Base-by-base conservation (phyloP, 2,329 filamentous ascomycete species). In the Paraphaeosphaeria sporulosa region DNA sequence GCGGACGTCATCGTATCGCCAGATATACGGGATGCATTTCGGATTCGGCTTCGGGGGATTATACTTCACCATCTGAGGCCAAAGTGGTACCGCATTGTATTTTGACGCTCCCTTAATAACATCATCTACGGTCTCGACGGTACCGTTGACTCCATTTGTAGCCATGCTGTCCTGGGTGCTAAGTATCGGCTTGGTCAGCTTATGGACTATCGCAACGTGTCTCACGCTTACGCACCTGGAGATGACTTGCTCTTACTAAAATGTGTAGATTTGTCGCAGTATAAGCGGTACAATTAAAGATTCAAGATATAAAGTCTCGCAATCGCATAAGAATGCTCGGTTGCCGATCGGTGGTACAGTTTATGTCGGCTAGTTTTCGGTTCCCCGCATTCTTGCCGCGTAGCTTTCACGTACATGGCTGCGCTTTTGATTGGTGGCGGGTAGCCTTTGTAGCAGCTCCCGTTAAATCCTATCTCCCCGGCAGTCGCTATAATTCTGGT, bases 11-110 rank as follows among this genome's bases (percentile, higher is more conserved):
- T 74, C 67, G 60, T 80, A 80, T n/a, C 72, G 69, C 78, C 71
- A 77, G 21, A 77, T 57, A 61, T 74, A 59, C 54, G 83, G 80
- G 13, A 78, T 65, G 1, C 75, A 70, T 4, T 68, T 76, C 2
- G 83, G 84, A 40, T 81, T 81, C 1, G 83, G 84, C 0, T 71
- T 70, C 1, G 81, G 79, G 4, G 82, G 82, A 15, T 83, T 83
- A 63, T 84, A 77, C 27, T 67, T 69, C 36, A 70, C 72, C 82
- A 85, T 85, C 47, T 83, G 78, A 3, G 76, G 76, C 84, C 83
- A 85, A 4, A 86, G 66, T 0, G 83, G 84, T 3, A 66, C 52
- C 15, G 64, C 64, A 43, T 64, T 57, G 27, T 59, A 40, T 32
- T 66, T 61, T 6, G 62, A 63, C 19, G 64, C 64, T 2, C 62